These are phyloP conservation scores for Pichia gijzeniarum DNA, from an alignment of 805 yeast species.

Conservation along the genomic window DNA sequence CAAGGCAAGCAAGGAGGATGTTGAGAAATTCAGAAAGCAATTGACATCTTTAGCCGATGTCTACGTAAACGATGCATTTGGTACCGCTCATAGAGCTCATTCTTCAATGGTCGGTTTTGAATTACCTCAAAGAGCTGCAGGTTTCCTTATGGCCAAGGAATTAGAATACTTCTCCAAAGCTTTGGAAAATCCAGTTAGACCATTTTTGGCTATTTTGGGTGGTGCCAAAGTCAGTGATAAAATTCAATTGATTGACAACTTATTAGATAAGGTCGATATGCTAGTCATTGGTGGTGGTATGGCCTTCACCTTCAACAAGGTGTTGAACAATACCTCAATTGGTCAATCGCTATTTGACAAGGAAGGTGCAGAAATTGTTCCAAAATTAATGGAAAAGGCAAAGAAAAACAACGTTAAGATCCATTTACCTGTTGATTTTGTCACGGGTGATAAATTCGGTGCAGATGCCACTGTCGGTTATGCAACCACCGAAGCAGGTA, in stretches of 20 bases:
- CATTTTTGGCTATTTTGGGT: constrained; percentile 97
- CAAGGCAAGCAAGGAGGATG: constrained; percentile 84
- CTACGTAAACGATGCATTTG: constrained; percentile 96
- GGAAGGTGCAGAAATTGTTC: constrained; percentile 94
- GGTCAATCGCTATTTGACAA: constrained; percentile 91
- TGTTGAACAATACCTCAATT: constrained; percentile 73
- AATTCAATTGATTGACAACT: constrained; percentile 96
- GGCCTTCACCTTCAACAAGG: constrained; percentile 99
- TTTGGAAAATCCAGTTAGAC: constrained; percentile 95
- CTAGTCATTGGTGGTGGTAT: constrained; percentile 99
- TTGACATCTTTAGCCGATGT: constrained; percentile 93
- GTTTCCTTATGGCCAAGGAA: constrained; percentile 98
- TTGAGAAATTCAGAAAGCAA: constrained; percentile 80
- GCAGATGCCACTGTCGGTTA: constrained; percentile 81
- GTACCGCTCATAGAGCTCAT: constrained; percentile 99
- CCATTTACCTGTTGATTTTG: constrained; percentile 91
- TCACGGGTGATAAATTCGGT: constrained; percentile 90
- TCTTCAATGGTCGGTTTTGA: constrained; percentile 98
- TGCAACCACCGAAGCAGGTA: constrained; percentile 88
- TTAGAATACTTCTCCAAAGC: constrained; percentile 97
- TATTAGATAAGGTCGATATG: constrained; percentile 89
- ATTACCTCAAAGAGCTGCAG: constrained; percentile 94
- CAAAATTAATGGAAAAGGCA: constrained; percentile 89
- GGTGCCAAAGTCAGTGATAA: constrained; percentile 99
- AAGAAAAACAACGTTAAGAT: constrained; percentile 92